Base-by-base conservation (phyloP, 371 early-diverging fungal species). In the Mortierella sp. region DNA sequence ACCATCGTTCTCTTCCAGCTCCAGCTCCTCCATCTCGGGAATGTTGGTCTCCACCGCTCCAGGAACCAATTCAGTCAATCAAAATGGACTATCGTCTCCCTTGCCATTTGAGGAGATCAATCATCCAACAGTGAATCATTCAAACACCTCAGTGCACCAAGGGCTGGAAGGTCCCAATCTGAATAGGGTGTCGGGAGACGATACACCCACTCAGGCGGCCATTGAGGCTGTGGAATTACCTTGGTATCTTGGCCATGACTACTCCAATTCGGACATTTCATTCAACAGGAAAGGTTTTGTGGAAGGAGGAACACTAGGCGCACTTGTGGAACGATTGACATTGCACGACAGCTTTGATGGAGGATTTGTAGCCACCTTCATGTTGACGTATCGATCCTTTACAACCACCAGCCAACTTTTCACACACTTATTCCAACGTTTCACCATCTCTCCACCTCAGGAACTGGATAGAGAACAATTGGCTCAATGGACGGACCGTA, bases 371-470 rank as follows among this genome's bases (percentile, higher is more conserved):
- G 86, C 85, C 13, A 91, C 94, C 0, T 95, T 98, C 82, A 76
- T 98, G 70, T 84, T 98, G 65, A 95, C 95, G 16, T 96, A 95
- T 80, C 92, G 93, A 48, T 91, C 92, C 31, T 96, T 97, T 70
- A 86, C 90, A 24, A 86, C 91, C 0, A 86, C 96, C 0, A 83
- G 82, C 9, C 87, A 94, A 64, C 74, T 97, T 31, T 88, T 96
- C 63, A 80, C 86, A 29, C 79, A 83, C 31, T 78, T 97, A 22
- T 86, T 92, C 58, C 73, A 73, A 19, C 86, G 97, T 56, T 96
- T 91, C 70, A 79, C 84, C 41, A 82, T 96, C 39, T 60, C 79
- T 16, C 89, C 95, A 8, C 96, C 98, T 0, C 74, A 78, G 0
- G 88, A 85, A 21, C 67, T 98, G 47, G 80, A 76, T 4, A 57